Evolutionary conservation across 805 yeast species (phyloP).

Genomic region (Nakazawaea pomicola): DNA sequence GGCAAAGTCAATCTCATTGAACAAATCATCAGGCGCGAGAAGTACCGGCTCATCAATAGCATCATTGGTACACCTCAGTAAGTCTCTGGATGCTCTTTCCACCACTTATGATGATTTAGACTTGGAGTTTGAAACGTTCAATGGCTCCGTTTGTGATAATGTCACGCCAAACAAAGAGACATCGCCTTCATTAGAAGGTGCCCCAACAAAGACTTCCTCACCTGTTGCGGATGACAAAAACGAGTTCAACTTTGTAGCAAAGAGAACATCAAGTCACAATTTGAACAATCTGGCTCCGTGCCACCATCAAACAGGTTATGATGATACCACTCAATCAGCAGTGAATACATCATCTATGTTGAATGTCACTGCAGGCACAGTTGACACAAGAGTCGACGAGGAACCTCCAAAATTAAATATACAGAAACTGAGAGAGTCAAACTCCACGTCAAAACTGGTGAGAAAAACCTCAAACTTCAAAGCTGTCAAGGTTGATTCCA

Average conservation of each 20-base stretch:
- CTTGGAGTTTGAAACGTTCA: slow-evolving; percentile 27
- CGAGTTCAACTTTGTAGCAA: slow-evolving; percentile 9
- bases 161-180: slow-evolving; percentile 19
- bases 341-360: neutral
- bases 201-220: slow-evolving; percentile 1
- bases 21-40: neutral
- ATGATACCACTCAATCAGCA: neutral
- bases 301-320: neutral
- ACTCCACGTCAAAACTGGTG: neutral
- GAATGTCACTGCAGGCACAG: neutral
- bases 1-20: slow-evolving; percentile 4
- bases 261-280: slow-evolving; percentile 1
- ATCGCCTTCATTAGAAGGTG: neutral
- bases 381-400: neutral
- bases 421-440: slow-evolving; percentile 9
- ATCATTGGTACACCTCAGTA: slow-evolving; percentile 2
- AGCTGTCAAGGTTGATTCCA: slow-evolving; percentile 1
- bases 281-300: neutral
- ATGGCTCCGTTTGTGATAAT: slow-evolving; percentile 25
- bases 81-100: slow-evolving; percentile 13
- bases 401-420: slow-evolving; percentile 3
- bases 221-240: slow-evolving; percentile 1
- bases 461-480: slow-evolving; percentile 12
- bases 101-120: slow-evolving; percentile 23
- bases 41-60: slow-evolving; percentile 5